A percentile compares a stretch with the other conserved stretches of the same genome.
These are phyloP conservation scores for Ophiostoma triangulosporum DNA, from an alignment of 2,329 filamentous ascomycete species.

Conservation along the genomic window DNA sequence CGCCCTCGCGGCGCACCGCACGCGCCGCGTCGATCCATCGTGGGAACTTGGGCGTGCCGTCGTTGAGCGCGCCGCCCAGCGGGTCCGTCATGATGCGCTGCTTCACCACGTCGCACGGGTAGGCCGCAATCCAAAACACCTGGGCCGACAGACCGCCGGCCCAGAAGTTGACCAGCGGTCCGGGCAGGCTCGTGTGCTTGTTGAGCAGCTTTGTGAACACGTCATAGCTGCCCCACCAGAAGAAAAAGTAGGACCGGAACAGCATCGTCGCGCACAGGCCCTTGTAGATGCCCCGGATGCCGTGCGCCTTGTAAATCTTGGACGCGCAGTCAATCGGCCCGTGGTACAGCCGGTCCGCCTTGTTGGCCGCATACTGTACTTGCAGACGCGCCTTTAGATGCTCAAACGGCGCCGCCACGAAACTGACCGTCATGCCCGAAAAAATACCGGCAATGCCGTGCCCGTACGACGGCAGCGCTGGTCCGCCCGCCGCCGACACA, in stretches of 20 bases:
- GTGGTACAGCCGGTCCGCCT: conserved; percentile 64
- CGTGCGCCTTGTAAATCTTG: conserved; percentile 60
- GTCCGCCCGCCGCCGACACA: conserved; percentile 20
- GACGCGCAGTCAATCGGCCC: conserved; percentile 74
- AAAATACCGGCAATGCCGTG: conserved; percentile 80
- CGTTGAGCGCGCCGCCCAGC: conserved; percentile 54
- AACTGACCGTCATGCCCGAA: conserved; percentile 79
- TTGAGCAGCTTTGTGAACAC: conserved; percentile 58
- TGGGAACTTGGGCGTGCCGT: conserved; percentile 54
- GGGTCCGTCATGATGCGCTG: conserved; percentile 96
- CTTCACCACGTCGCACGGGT: conserved; percentile 88
- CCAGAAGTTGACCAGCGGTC: conserved; percentile 89
- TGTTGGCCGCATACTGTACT: conserved; percentile 77
- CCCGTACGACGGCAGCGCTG: conserved; percentile 57
- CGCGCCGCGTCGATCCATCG: conserved; percentile 69
- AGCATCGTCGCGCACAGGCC: conserved; percentile 74
- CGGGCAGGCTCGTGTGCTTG: conserved; percentile 53
- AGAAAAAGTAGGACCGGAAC: conserved; percentile 91
- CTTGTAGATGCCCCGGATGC: conserved; percentile 69
- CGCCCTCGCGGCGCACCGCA: conserved; percentile 62
- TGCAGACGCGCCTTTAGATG: conserved; percentile 91
- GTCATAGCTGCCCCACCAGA: conserved; percentile 96
- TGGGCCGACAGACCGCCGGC: conserved; percentile 87
- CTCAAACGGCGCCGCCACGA: conserved; percentile 87
- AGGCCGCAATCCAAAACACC: conserved; percentile 86